Conservation (phyloP, 495 filamentous ascomycete species). For the Annulohypoxylon bovei region DNA sequence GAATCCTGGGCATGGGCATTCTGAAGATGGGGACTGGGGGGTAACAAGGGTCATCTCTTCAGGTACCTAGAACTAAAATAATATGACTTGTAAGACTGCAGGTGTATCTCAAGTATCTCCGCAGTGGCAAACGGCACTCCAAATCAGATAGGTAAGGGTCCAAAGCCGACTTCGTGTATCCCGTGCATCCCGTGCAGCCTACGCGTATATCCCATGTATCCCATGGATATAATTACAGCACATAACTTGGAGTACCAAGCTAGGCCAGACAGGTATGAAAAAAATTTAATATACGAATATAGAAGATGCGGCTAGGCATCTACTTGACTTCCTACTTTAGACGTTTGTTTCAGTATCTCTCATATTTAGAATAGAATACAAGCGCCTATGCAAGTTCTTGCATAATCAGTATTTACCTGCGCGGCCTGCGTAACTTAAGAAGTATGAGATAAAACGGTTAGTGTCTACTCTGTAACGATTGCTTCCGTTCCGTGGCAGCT, state of each 20-base stretch:
- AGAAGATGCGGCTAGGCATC: neutral
- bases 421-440: neutral
- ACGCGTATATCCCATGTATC: too few species aligned
- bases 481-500: constrained; percentile 10
- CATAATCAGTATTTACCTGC: neutral
- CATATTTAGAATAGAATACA: neutral
- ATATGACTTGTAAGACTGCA: neutral
- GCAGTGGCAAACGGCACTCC: constrained; percentile 12
- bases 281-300: neutral
- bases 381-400: neutral
- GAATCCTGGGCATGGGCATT: neutral
- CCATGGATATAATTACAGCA: constrained; percentile 2
- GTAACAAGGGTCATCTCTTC: constrained; percentile 2
- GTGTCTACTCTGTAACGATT: neutral
- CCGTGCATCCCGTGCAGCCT: too few species aligned
- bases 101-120: neutral
- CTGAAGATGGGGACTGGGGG: constrained; percentile 29
- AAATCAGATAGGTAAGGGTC: constrained; percentile 14
- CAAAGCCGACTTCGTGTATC: constrained; percentile 3
- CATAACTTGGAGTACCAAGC: constrained; percentile 17
- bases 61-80: neutral
- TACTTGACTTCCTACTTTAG: neutral
- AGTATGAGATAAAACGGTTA: constrained; percentile 12
- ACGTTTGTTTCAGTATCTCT: neutral
- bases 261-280: neutral